Evolutionary conservation across 805 yeast genomes (phyloP), one percentile per base, ranked within the genome.

Genomic region (Metschnikowia dekortorum): DNA sequence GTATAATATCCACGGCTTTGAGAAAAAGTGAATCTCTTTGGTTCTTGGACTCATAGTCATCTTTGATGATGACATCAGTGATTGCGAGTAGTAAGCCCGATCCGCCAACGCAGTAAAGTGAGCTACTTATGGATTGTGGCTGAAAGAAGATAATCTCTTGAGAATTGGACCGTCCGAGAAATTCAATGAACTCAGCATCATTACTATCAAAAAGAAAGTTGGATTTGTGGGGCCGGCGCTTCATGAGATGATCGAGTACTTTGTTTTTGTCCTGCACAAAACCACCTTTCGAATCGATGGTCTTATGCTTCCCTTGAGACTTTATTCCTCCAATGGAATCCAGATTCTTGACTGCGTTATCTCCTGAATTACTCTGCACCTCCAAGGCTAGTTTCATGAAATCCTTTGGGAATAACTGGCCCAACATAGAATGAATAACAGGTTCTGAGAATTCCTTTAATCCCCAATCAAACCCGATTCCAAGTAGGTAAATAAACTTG

Each of bases 71-170:
- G 3, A 65, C 53, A 52, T 83, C 87, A 0, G 82, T 62, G 14
- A 80, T 49, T 39, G 73, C 64, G 26, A 83, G 61, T 0, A 79
- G 53, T 0, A 80, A 48, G 1, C 80, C 73, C 0, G 79, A 59
- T 0, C 88, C 85, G 2, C 87, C 85, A 14, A 81, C 56, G 1
- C 75, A 61, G 48, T 76, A 71, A 4, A 80, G 54, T 1, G 69
- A 63, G 39, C 59, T 63, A 46, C 66, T 59, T 4, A 70, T 49
- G 0, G 75, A 62, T 5, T 51, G 49, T 5, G 69, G 53, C 13
- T 59, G 51, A 48, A 70, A 73, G 33, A 53, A 49, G 10, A 51
- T 16, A 8, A 56, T 52, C 13, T 53, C 53, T 26, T 44, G 54
- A 16, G 49, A 42, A 16, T 32, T 42, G 4, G 56, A 33, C 22